Percentiles rank a stretch among this genome's conserved stretches.
Conservation (phyloP, 2,329 filamentous ascomycete genomes). For the Verticillium nonalfalfae region DNA sequence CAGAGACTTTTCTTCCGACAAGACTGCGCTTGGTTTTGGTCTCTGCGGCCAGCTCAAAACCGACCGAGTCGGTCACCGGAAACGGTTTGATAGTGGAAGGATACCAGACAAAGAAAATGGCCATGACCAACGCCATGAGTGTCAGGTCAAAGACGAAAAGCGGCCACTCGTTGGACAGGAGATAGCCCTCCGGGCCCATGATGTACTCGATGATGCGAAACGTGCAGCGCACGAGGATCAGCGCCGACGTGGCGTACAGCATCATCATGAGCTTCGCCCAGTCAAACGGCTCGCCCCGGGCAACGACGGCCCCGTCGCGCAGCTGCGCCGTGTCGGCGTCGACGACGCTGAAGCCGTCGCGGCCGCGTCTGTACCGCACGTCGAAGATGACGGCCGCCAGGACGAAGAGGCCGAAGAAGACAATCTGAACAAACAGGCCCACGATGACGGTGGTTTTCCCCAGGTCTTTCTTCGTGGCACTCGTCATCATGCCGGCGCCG, state of each 20-base stretch:
- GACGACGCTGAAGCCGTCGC: neutral
- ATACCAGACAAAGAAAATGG: conserved; percentile 10
- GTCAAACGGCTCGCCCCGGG: conserved; percentile 13
- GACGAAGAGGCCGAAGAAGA: conserved; percentile 49
- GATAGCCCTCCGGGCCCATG: conserved; percentile 33
- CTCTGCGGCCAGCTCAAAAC: neutral
- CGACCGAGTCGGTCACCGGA: neutral
- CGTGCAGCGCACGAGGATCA: conserved; percentile 43
- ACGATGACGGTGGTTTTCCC: conserved; percentile 43
- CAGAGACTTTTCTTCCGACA: no score
- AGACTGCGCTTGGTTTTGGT: neutral
- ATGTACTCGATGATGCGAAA: conserved; percentile 55
- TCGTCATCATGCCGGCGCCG: conserved; percentile 12
- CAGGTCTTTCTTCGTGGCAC: conserved; percentile 15
- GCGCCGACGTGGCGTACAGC: conserved; percentile 17
- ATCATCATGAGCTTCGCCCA: conserved; percentile 20
- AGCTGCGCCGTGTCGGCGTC: conserved; percentile 5
- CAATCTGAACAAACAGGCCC: conserved; percentile 49
- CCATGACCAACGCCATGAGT: conserved; percentile 44
- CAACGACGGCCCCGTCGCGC: conserved; percentile 6
- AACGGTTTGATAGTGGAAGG: neutral
- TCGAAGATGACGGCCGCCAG: conserved; percentile 40
- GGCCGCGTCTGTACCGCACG: conserved; percentile 21
- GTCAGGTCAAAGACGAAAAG: conserved; percentile 52
- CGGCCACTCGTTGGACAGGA: conserved; percentile 50